Evolutionary conservation across 2,329 filamentous ascomycete species (phyloP), one percentile per base, ranked within the genome.

Genomic region (Epichloe brachyelytri): DNA sequence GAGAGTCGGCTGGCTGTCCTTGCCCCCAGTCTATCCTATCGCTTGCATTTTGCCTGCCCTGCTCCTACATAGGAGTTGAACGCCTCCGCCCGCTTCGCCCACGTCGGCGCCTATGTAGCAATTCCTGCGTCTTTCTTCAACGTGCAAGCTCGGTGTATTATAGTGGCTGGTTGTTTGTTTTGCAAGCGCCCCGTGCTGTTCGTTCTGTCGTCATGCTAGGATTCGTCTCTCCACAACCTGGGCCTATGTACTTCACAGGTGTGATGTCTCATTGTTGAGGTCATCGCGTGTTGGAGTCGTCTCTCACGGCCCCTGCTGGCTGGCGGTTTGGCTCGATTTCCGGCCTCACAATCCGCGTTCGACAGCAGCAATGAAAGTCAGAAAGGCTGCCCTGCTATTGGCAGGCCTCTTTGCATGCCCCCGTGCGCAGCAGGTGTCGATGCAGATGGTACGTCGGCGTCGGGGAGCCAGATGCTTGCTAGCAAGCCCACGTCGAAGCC

Each of bases 301-400:
- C 30, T 46, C 39, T 50, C 39, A 37, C 17, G 36, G 30, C 43
- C n/a, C 20, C 6, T 38, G 41, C 36, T 12, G 38, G 20, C 17
- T 11, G 11, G 19, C 20, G 30, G 30, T 43, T 37, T 49, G 20
- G 38, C 38, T 33, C 10, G 20, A 37, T 14, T 22, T 11, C 15
- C 8, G 20, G 34, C 43, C 22, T 20, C 36, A 26, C 37, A 7
- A 15, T 15, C 14, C 17, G 12, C n/a, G 2, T 4, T 5, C 12
- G 19, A 14, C n/a, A 47, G 47, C 17, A 36, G 55, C 41, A 14
- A 60, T 61, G 59, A 60, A 53, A 51, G 17, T 53, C 39, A 44
- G 41, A 17, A 43, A 52, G 37, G 41, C 43, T 40, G 34, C 51
- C 48, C 54, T 59, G 50, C 50, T 59, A 11, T 50, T 50, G 45